Conservation (phyloP, 441 rosid genomes). For the Mallotus repandus region DNA sequence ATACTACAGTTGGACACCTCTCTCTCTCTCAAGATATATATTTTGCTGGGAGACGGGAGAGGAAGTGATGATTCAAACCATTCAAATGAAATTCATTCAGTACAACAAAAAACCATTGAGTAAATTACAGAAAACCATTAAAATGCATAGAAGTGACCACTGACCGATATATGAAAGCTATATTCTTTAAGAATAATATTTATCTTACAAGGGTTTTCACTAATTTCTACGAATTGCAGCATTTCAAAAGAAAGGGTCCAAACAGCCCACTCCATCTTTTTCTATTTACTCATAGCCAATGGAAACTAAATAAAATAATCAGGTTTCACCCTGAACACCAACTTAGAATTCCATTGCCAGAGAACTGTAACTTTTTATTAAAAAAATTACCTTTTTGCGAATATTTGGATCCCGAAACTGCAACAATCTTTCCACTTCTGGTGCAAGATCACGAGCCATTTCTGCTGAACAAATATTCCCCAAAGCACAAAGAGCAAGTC, state of each 20-base stretch:
- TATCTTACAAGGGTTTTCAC: neutral
- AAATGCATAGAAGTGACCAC: neutral
- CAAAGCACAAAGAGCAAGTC: slow-evolving; percentile 98
- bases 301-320: neutral
- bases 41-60: neutral
- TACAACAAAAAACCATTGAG: neutral
- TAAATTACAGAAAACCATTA: neutral
- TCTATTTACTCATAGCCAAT: neutral
- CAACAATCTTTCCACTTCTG: slow-evolving; percentile 96
- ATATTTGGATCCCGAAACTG: slow-evolving; percentile 99
- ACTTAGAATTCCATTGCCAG: neutral
- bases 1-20: neutral
- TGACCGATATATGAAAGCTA: neutral
- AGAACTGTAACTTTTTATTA: neutral
- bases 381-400: slow-evolving; percentile 77
- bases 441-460: slow-evolving; percentile 99
- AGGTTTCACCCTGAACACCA: neutral
- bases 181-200: neutral
- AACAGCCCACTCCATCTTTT: neutral
- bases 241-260: neutral
- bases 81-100: neutral
- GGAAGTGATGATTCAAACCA: neutral
- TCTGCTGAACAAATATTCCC: slow-evolving; percentile 99
- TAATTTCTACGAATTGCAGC: neutral
- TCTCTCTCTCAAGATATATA: neutral